Conservation (phyloP, 2,329 filamentous ascomycete species). For the Didymosphaeria variabile region DNA sequence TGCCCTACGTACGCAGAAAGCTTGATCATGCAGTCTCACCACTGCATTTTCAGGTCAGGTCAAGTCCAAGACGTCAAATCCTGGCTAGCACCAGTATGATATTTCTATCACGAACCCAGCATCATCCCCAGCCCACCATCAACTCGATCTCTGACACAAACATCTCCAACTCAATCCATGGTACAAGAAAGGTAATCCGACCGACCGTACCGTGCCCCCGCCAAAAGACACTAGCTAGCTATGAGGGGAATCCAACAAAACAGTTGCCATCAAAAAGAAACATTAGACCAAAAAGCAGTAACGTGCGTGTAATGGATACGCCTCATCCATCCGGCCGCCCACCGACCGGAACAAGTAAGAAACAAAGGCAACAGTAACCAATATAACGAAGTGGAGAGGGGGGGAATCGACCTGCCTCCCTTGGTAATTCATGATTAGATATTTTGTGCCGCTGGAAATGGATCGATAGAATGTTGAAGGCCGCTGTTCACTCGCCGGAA, state of each 20-base stretch:
- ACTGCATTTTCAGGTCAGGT: neutral
- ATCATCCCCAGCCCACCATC: neutral
- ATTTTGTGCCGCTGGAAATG: constrained; percentile 1
- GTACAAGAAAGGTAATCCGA: constrained; percentile 5
- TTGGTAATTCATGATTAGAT: constrained; percentile 3
- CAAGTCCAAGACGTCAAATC: neutral
- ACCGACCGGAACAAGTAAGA: neutral
- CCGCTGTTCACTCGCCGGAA: neutral
- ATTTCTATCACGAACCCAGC: neutral
- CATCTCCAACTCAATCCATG: constrained; percentile 1
- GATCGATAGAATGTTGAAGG: neutral
- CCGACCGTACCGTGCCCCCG: neutral
- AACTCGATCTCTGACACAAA: neutral
- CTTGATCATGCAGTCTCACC: too few species aligned
- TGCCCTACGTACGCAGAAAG: too few species aligned
- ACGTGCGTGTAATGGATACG: neutral
- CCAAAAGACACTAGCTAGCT: neutral
- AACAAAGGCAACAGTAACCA: neutral
- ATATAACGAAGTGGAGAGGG: neutral
- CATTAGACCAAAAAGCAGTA: neutral
- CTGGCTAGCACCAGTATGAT: neutral
- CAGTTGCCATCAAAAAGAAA: neutral
- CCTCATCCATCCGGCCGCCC: neutral
- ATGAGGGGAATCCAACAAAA: constrained; percentile 5
- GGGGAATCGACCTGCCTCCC: neutral